Evolutionary conservation across 176 grass and related monocot genomes (phyloP), one percentile per base, ranked within the genome.

Genomic region (Phoenix dactylifera): DNA sequence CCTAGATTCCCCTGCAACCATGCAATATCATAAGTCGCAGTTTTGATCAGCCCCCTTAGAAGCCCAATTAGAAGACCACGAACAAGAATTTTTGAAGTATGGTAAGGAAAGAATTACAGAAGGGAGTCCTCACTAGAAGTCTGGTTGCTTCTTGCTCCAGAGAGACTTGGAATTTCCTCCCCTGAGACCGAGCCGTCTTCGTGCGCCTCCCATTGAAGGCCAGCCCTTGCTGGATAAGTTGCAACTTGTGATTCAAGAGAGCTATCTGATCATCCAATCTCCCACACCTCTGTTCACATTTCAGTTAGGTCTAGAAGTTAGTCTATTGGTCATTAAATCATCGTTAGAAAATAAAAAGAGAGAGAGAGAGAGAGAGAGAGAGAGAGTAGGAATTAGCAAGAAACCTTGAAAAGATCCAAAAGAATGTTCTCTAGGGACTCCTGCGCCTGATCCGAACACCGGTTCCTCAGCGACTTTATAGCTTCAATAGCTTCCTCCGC

Each of bases 381-480:
- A 20, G 20, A 12, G 2, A 44, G 35, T 44, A 9, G 12, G 7
- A 4, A 26, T 15, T 16, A 14, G 16, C 17, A 26, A 6, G 57
- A 2, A 59, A 97, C 92, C 93, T 97, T 97, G 87, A 80, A 92
- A 20, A 97, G 80, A 55, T 97, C 93, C 55, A 92, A 77, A 39
- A 97, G 87, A 61, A 97, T 97, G 72, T 97, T 97, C 55, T 97
- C 93, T 18, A 97, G 84, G 0, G 93, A 97, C 72, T 97, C 93
- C 77, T 97, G 93, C 5, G 87, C 87, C 70, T 97, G 93, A 52
- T 88, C 87, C 2, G 93, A 88, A 72, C 93, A 97, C 2, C 87
- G 78, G 77, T 65, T 74, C 62, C 93, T 82, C 73, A 97, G 86
- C 48, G 87, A 91, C 62, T 97, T 97, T 78, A 97, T 92, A 57